These are phyloP conservation scores for Penicillium vulpinum DNA, from an alignment of 2,329 filamentous ascomycete species.

Conservation along the genomic window DNA sequence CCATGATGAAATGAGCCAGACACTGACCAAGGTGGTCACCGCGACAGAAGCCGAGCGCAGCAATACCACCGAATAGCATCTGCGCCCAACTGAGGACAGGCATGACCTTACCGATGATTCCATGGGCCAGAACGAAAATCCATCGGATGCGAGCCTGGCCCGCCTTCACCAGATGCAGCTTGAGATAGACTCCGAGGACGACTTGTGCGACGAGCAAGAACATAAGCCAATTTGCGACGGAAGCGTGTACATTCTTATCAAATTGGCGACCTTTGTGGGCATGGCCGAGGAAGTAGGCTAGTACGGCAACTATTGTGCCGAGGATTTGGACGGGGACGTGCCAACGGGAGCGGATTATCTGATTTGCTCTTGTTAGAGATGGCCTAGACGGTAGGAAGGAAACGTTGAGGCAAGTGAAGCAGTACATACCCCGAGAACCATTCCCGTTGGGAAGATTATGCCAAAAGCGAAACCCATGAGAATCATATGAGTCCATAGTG, in stretches of 20 bases:
- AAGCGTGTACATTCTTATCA: constrained; percentile 73
- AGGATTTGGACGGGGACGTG: constrained; percentile 85
- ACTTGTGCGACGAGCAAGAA: constrained; percentile 75
- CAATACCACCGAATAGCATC: constrained; percentile 95
- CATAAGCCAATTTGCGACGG: constrained; percentile 79
- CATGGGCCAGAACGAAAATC: constrained; percentile 71
- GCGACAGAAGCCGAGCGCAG: constrained; percentile 86
- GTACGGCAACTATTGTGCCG: constrained; percentile 71
- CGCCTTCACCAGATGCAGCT: constrained; percentile 82
- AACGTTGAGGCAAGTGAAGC: background rate
- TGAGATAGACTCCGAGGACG: constrained; percentile 79
- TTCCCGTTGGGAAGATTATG: constrained; percentile 87
- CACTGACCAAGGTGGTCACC: constrained; percentile 91
- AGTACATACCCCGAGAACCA: constrained; percentile 80
- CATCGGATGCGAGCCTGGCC: constrained; percentile 76
- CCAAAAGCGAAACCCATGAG: constrained; percentile 86
- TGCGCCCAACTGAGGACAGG: constrained; percentile 87
- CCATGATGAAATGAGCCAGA: constrained; percentile 97
- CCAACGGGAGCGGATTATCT: constrained; percentile 89
- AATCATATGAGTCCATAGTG: constrained; percentile 91
- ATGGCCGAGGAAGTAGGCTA: constrained; percentile 91
- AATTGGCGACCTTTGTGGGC: constrained; percentile 88
- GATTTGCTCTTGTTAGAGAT: constrained; percentile 12
- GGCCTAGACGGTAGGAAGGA: background rate
- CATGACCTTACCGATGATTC: constrained; percentile 81